These are phyloP conservation scores for Orbilia oligospora DNA, from an alignment of 2,329 filamentous ascomycete species.

Conservation along the genomic window DNA sequence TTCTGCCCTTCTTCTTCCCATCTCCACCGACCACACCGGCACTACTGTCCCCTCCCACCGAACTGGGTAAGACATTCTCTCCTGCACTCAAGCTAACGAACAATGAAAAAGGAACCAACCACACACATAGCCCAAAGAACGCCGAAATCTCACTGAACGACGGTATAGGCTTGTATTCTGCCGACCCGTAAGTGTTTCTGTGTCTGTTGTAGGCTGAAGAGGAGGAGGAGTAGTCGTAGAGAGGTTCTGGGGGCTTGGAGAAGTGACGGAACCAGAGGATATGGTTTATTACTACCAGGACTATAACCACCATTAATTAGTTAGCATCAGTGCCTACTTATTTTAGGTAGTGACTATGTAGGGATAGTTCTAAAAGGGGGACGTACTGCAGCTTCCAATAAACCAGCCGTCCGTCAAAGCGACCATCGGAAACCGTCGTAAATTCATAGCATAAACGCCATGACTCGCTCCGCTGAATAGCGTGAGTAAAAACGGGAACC, in stretches of 20 bases:
- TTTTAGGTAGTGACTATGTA: too few relatives aligned
- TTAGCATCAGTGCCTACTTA: too few relatives aligned
- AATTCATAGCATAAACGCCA: slow-evolving; percentile 88
- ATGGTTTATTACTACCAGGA: slow-evolving; percentile 88
- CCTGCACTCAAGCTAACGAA: slow-evolving; percentile 95
- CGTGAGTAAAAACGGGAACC: slow-evolving; percentile 84
- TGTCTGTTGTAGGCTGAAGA: slow-evolving; percentile 73
- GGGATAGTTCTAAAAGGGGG: slow-evolving; percentile 65
- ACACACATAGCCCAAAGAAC: slow-evolving; percentile 96
- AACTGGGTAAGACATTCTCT: slow-evolving; percentile 93
- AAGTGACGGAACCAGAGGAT: slow-evolving; percentile 98
- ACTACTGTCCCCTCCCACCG: slow-evolving; percentile 79
- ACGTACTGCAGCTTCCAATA: slow-evolving; percentile 68
- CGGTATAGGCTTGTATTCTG: slow-evolving; percentile 73
- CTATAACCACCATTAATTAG: slow-evolving; percentile 67
- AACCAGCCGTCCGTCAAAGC: slow-evolving; percentile 52
- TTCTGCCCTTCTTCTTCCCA: slow-evolving; percentile 70
- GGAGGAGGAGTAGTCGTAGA: slow-evolving; percentile 73
- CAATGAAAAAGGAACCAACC: slow-evolving; percentile 93
- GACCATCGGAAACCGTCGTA: slow-evolving; percentile 75
- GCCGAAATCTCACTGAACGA: slow-evolving; percentile 94
- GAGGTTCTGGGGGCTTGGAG: slow-evolving; percentile 74
- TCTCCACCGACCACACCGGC: slow-evolving; percentile 61
- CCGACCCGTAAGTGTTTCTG: slow-evolving; percentile 63
- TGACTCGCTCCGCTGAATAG: slow-evolving; percentile 84